These are phyloP conservation scores for Primulina tabacum DNA, from an alignment of 257 asterid genomes.

Conservation along the genomic window DNA sequence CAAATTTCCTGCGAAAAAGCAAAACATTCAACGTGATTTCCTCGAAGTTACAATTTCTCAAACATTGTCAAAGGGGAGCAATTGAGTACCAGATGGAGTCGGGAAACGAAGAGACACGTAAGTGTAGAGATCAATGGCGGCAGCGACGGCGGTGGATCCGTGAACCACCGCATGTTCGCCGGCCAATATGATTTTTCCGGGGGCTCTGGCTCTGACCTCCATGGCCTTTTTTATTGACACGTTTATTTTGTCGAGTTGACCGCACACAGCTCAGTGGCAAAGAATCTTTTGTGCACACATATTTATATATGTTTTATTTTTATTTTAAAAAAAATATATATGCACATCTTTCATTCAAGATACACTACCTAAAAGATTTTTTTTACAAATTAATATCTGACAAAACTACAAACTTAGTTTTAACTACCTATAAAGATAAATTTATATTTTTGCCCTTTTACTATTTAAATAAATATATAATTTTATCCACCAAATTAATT, in stretches of 20 bases:
- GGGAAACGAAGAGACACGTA: slow-evolving; percentile 84
- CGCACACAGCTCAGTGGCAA: neutral
- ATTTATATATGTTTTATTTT: no score
- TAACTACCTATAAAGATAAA: no score
- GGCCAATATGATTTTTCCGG: slow-evolving; percentile 89
- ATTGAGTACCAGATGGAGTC: slow-evolving; percentile 59
- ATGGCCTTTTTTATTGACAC: slow-evolving; percentile 25
- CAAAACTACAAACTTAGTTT: no score
- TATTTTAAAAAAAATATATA: no score
- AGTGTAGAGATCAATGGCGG: slow-evolving; percentile 91
- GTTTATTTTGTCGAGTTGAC: neutral
- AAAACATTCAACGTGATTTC: neutral
- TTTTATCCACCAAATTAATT: no score
- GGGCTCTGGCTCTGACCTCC: slow-evolving; percentile 98
- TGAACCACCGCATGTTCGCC: slow-evolving; percentile 99
- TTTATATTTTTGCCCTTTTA: no score
- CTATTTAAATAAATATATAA: no score
- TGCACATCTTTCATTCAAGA: no score
- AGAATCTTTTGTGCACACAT: no score
- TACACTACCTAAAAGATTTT: no score
- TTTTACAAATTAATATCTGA: no score
- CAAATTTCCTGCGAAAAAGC: neutral
- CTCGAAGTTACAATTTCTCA: neutral
- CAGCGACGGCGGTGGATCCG: slow-evolving; percentile 97
- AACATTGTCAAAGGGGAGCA: neutral